Evolutionary conservation across 441 rosid genomes (phyloP).

Genomic region (Breynia disticha): DNA sequence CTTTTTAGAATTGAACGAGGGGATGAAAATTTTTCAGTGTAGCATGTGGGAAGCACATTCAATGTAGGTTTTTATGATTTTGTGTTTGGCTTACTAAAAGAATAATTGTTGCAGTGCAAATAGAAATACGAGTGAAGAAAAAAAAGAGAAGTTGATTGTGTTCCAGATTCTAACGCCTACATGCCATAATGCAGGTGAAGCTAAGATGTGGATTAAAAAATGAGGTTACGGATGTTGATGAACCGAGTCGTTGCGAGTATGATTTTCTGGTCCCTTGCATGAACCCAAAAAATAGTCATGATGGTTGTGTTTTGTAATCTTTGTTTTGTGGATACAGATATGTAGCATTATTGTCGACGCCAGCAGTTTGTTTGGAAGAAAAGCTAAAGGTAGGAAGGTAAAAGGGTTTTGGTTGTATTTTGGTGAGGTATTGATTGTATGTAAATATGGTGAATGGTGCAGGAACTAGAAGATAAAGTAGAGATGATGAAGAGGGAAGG

Average conservation of each 20-base stretch:
- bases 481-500: slow-evolving; percentile 54
- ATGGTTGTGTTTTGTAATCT: no score
- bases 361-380: slow-evolving; percentile 69
- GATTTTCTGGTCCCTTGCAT: slow-evolving; percentile 6
- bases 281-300: slow-evolving; percentile 8
- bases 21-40: no score
- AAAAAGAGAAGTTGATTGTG: not conserved
- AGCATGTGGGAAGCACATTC: no score
- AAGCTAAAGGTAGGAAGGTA: slow-evolving; percentile 49
- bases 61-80: no score
- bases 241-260: slow-evolving; percentile 99
- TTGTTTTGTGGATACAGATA: no score
- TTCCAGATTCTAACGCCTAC: not conserved
- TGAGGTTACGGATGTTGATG: slow-evolving; percentile 80
- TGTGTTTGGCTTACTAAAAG: no score
- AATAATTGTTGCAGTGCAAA: no score
- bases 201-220: slow-evolving; percentile 76
- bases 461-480: slow-evolving; percentile 72
- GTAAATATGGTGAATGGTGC: slow-evolving; percentile 1
- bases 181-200: slow-evolving; percentile 37
- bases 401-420: not conserved
- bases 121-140: not conserved
- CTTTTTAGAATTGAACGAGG: not conserved
- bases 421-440: not conserved
- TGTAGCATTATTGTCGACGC: slow-evolving; percentile 59